Base-by-base conservation (phyloP, 306 rosid species). In the Elaeagnus macrophylla region DNA sequence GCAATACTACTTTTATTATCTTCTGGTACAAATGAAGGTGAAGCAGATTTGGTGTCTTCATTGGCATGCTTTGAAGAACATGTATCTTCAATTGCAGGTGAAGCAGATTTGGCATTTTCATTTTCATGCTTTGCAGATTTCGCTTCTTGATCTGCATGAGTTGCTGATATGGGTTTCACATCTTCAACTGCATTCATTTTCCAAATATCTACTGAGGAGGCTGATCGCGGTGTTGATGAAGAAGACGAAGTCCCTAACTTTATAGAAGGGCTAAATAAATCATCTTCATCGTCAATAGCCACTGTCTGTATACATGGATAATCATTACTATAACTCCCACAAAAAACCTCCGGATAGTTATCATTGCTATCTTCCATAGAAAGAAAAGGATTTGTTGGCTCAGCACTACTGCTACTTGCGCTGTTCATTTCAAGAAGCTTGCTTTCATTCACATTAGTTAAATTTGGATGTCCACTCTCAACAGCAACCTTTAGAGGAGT, bases 181-280 rank as follows among this genome's bases (percentile, higher is more conserved):
- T 45, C 49, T 13, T 45, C 9, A 13, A 1, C 15, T 36, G 57
- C 39, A 42, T 60, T 75, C 40, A 44, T 39, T 60, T 58, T 59
- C 54, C 62, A 67, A 17, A 68, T 48, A 75, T 59, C 74, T 15
- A 55, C 14, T 1, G 66, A 54, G 46, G 70, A 56, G 36, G 71
- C 72, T 49, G 78, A 72, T 3, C 36, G 72, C 39, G 69, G 68
- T 6, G 67, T 66, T 12, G 67, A 53, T 43, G 79, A 68, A 64
- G 65, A 61, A 16, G 66, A 37, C 7, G 67, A 40, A 50, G 56
- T 51, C 48, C 66, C 50, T 43, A 62, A 61, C 7, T 35, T 50
- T 69, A n/a, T 51, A 20, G 56, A 17, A 1, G 67, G 54, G 57
- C 41, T 13, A 60, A 60, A 62, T 36, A 37, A 36, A 56, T 14